Percentiles rank a stretch among this genome's conserved stretches.
phyloP scores from a whole-genome alignment of 1,139 yeast species.

The Debaryomyces coudertii region DNA sequence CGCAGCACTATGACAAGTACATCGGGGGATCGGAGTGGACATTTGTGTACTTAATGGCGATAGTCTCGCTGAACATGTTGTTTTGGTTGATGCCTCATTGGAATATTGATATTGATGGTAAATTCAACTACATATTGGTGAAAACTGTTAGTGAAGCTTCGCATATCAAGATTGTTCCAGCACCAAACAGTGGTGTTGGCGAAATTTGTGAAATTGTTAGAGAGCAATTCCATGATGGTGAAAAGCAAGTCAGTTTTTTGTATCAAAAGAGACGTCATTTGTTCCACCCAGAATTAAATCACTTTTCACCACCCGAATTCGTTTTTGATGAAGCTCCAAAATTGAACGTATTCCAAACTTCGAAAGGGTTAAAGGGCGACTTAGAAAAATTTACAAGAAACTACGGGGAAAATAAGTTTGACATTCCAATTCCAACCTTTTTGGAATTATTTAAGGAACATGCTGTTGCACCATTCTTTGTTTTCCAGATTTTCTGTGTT shows the following conservation, averaged over 20 bases:
- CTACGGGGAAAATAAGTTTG: slow-evolving; percentile 86
- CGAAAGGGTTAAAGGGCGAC: slow-evolving; percentile 67
- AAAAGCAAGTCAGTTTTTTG: slow-evolving; percentile 68
- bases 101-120: slow-evolving; percentile 73
- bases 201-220: slow-evolving; percentile 71
- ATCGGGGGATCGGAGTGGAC: slow-evolving; percentile 87
- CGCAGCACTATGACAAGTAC: slow-evolving; percentile 72
- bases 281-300: slow-evolving; percentile 54
- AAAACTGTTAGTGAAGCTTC: slow-evolving; percentile 61
- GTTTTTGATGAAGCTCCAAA: slow-evolving; percentile 65
- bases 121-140: slow-evolving; percentile 69
- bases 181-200: slow-evolving; percentile 83
- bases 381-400: slow-evolving; percentile 57
- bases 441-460: slow-evolving; percentile 91
- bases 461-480: slow-evolving; percentile 97
- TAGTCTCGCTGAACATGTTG: slow-evolving; percentile 72
- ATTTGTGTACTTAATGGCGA: slow-evolving; percentile 77
- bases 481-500: slow-evolving; percentile 93
- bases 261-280: slow-evolving; percentile 94
- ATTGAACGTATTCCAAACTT: slow-evolving; percentile 59
- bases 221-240: slow-evolving; percentile 60
- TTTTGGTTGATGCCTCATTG: slow-evolving; percentile 94
- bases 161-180: slow-evolving; percentile 76
- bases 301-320: slow-evolving; percentile 83
- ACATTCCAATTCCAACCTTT: slow-evolving; percentile 93